Evolutionary conservation across 352 stramenopile genomes (phyloP).

Genomic region (Globisporangium spinosum): DNA sequence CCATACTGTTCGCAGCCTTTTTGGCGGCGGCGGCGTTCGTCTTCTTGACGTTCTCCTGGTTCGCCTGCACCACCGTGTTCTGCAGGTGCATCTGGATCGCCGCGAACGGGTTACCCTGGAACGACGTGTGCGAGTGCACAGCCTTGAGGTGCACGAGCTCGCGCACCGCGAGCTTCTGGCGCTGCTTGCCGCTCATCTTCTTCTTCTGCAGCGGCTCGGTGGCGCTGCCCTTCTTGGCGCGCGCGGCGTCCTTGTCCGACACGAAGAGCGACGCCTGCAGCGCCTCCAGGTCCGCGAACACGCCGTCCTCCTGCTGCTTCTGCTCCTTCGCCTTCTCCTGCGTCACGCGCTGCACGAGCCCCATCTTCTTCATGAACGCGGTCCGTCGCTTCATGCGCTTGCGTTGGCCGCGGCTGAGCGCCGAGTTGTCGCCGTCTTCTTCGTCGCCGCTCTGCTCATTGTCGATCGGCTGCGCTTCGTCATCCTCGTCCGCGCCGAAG

Average conservation of each 20-base stretch:
- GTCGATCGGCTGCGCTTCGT: slow-evolving; percentile 27
- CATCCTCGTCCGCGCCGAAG: slow-evolving; percentile 43
- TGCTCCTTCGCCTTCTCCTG: slow-evolving; percentile 44
- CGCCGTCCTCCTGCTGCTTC: slow-evolving; percentile 47
- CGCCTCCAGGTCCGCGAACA: slow-evolving; percentile 68
- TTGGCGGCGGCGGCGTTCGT: slow-evolving; percentile 26
- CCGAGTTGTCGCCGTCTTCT: slow-evolving; percentile 27
- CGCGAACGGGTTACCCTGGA: slow-evolving; percentile 80
- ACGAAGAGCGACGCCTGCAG: slow-evolving; percentile 72
- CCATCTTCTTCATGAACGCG: slow-evolving; percentile 87
- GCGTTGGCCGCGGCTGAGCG: slow-evolving; percentile 74
- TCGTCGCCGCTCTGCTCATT: slow-evolving; percentile 34
- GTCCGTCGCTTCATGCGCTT: slow-evolving; percentile 79
- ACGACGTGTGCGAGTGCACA: slow-evolving; percentile 78
- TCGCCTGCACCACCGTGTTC: slow-evolving; percentile 81
- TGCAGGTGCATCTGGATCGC: slow-evolving; percentile 85
- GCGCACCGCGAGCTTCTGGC: slow-evolving; percentile 78
- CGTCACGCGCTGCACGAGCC: slow-evolving; percentile 65
- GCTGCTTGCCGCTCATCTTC: slow-evolving; percentile 73
- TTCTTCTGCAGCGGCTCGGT: slow-evolving; percentile 31
- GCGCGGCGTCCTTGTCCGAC: slow-evolving; percentile 36
- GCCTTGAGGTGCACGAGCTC: slow-evolving; percentile 83
- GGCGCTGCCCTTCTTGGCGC: slow-evolving; percentile 21
- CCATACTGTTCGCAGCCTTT: slow-evolving; percentile 29
- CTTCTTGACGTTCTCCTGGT: slow-evolving; percentile 56